Percentiles rank a stretch among this genome's conserved stretches.
Evolutionary conservation across 352 stramenopile genomes (phyloP).

Genomic region (Poterioochromonas sp.): DNA sequence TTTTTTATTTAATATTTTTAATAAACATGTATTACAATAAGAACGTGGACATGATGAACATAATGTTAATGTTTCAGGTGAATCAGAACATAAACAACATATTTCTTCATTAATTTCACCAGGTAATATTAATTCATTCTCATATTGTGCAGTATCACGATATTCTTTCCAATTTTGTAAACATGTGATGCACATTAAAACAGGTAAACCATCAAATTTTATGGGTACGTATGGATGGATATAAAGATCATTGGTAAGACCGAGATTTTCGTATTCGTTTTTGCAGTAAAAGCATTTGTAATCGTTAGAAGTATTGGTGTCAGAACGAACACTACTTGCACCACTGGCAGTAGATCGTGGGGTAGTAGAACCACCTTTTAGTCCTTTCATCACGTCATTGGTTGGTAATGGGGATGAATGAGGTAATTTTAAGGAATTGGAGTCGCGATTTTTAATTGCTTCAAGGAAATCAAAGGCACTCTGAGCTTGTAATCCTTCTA

Average conservation of each 20-base stretch:
- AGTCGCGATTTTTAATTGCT: neutral
- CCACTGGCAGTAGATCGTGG: neutral
- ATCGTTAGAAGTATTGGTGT: neutral
- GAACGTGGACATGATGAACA: constrained; percentile 3
- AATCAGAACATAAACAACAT: constrained; percentile 9
- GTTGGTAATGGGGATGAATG: neutral
- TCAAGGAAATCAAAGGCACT: neutral
- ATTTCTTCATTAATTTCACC: constrained; percentile 26
- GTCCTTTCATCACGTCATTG: neutral
- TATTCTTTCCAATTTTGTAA: constrained; percentile 14
- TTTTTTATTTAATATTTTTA: neutral
- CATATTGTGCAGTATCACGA: neutral
- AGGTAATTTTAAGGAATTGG: neutral
- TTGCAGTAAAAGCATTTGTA: neutral
- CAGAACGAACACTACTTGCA: neutral
- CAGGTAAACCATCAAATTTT: neutral
- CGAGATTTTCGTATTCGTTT: neutral
- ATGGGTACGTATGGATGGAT: constrained; percentile 1
- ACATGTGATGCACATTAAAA: neutral
- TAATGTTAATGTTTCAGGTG: neutral
- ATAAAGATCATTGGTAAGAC: neutral
- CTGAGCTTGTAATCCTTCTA: neutral
- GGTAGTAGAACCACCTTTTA: neutral
- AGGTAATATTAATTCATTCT: neutral
- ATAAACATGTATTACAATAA: neutral